Evolutionary conservation across 2,329 filamentous ascomycete genomes (phyloP), one percentile per base, ranked within the genome.

Genomic region (Beauveria rudraprayagi): DNA sequence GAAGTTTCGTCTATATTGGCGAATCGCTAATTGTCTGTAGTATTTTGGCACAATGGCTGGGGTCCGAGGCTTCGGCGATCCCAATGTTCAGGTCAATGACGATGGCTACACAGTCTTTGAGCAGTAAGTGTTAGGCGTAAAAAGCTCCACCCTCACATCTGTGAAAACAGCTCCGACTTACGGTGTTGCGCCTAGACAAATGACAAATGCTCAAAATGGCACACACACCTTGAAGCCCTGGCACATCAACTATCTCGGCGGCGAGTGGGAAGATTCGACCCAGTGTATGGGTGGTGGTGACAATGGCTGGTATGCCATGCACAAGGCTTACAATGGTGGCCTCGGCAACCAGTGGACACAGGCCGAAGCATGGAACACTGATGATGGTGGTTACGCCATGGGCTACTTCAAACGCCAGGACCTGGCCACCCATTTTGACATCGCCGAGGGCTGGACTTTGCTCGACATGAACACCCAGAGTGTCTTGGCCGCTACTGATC

Each of bases 11-110:
- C 14, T 16, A 22, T 10, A 16, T 19, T 9, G 3, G 5, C 17
- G 17, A 1, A 11, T 17, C 6, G 22, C 55, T 62, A 22, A 62
- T 30, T 30, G 5, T 30, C 11, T 24, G 3, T 67, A 82, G 76
- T 82, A 82, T 64, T 82, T 81, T 67, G 80, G 79, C 2, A 80
- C 78, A 4, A 81, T 82, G 78, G 75, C 78, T 17, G 80, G 79
- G 40, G 76, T 82, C 24, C 75, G 80, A 46, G 80, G 80, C 10
- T 83, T 83, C 68, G 79, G 78, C 51, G 81, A 83, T 63, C 65
- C 74, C 9, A 68, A 68, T 26, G 64, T 66, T 26, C 67, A 66
- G 43, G 60, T 67, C 56, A 68, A 68, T 46, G 16, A 24, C 26
- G 73, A 76, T 64, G 76, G 76, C 17, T 69, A 69, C 34, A 71